Percentiles rank a stretch among this genome's conserved stretches.
These are phyloP conservation scores for Lophiostoma macrostomum DNA, from an alignment of 495 filamentous ascomycete genomes.

Conservation along the genomic window DNA sequence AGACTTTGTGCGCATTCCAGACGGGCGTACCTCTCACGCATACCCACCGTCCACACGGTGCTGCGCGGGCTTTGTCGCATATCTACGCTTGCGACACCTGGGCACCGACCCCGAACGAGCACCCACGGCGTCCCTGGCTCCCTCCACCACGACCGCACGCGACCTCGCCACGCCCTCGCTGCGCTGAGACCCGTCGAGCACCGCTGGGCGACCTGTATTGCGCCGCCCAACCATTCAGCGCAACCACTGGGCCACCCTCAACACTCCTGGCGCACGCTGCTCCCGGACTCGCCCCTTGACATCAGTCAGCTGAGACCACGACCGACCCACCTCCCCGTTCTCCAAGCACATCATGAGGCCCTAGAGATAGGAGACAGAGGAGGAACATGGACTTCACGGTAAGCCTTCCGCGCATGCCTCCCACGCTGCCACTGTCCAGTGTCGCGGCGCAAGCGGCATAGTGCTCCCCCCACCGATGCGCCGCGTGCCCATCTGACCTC, in stretches of 20 bases:
- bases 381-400: conserved; percentile 36
- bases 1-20: neutral
- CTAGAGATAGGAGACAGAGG: conserved; percentile 22
- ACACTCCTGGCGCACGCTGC: conserved; percentile 21
- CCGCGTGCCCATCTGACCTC: conserved; percentile 16
- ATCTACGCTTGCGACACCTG: too few species aligned
- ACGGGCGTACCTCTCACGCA: too few species aligned
- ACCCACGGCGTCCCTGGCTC: neutral
- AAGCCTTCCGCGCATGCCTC: conserved; percentile 17
- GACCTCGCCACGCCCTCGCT: conserved; percentile 5
- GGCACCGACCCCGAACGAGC: neutral
- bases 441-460: conserved; percentile 5
- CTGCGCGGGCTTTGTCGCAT: too few species aligned
- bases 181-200: conserved; percentile 21
- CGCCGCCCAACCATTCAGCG: conserved; percentile 22
- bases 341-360: conserved; percentile 19
- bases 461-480: conserved; percentile 1
- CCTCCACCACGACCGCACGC: conserved; percentile 4
- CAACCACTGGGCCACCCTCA: conserved; percentile 11
- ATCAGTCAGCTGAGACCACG: conserved; percentile 27
- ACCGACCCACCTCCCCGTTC: conserved; percentile 18
- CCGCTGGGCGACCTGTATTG: conserved; percentile 20
- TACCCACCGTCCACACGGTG: too few species aligned
- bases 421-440: conserved; percentile 5
- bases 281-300: conserved; percentile 12